Conservation (phyloP, 768 basidiomycete genomes). For the Thelephora ganbajun region DNA sequence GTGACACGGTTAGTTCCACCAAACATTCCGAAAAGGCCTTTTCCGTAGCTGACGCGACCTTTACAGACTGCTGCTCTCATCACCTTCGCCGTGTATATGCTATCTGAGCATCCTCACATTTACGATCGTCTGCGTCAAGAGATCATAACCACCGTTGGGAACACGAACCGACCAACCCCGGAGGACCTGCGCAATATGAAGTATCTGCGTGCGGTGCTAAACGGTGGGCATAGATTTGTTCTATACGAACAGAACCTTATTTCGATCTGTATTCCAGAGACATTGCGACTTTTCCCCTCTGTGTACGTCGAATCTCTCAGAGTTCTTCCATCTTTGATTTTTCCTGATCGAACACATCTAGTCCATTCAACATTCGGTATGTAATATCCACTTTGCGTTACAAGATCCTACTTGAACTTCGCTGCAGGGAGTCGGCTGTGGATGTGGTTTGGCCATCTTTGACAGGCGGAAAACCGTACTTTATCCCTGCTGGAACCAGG, state of each 20-base stretch:
- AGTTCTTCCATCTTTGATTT: not conserved
- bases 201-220: constrained; percentile 42
- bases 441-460: constrained; percentile 15
- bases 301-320: constrained; percentile 20
- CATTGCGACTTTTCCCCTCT: constrained; percentile 15
- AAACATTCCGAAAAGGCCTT: not conserved
- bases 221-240: constrained; percentile 21
- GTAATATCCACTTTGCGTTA: constrained; percentile 9
- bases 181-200: constrained; percentile 46
- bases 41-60: not conserved
- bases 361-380: constrained; percentile 21
- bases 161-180: constrained; percentile 30
- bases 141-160: constrained; percentile 31
- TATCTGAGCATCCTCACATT: constrained; percentile 38
- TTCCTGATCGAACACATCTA: constrained; percentile 12
- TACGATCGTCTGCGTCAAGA: constrained; percentile 33
- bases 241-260: constrained; percentile 1
- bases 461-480: constrained; percentile 23
- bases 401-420: no score
- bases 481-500: constrained; percentile 25
- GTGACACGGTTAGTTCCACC: constrained; percentile 29
- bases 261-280: constrained; percentile 11
- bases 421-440: constrained; percentile 1
- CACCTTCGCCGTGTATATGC: constrained; percentile 41
- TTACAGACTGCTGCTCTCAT: constrained; percentile 28